These are phyloP conservation scores for Flammula alnicola DNA, from an alignment of 1,284 basidiomycete species.

Conservation along the genomic window DNA sequence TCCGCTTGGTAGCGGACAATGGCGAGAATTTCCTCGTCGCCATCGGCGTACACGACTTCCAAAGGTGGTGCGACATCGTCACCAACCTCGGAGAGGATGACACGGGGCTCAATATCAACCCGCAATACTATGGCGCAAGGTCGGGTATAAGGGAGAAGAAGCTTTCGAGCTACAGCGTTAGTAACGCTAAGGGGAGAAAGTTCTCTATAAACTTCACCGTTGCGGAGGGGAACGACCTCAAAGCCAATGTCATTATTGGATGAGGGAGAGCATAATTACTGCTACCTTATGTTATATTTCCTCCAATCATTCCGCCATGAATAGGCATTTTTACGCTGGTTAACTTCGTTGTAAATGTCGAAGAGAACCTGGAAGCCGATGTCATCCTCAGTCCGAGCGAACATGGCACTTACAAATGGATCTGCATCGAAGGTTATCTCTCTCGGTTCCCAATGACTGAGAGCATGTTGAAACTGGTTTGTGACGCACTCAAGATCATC, in stretches of 20 bases:
- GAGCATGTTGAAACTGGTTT: too few species aligned
- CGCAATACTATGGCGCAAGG: slow-evolving; percentile 34
- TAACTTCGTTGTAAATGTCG: too few species aligned
- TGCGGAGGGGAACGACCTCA: slow-evolving; percentile 32
- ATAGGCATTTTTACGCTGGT: too few species aligned
- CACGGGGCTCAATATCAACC: slow-evolving; percentile 33
- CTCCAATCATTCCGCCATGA: too few species aligned
- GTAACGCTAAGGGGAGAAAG: slow-evolving; percentile 26
- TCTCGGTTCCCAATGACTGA: too few species aligned
- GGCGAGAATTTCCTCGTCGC: slow-evolving; percentile 38
- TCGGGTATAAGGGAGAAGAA: slow-evolving; percentile 27
- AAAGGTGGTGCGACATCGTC: slow-evolving; percentile 44
- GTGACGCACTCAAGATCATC: too few species aligned
- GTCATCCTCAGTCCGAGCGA: too few species aligned
- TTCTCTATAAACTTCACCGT: slow-evolving; percentile 25
- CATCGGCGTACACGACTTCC: slow-evolving; percentile 46
- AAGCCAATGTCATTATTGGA: slow-evolving; percentile 30
- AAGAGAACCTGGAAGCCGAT: too few species aligned
- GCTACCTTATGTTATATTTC: too few species aligned
- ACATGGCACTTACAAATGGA: too few species aligned
- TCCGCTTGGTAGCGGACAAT: slow-evolving; percentile 37
- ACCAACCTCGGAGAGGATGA: slow-evolving; percentile 28
- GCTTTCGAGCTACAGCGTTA: slow-evolving; percentile 24
- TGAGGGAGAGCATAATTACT: too few species aligned
- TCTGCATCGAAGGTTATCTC: too few species aligned